Evolutionary conservation across 352 stramenopile genomes (phyloP).

Genomic region (Blastocystis sp.): DNA sequence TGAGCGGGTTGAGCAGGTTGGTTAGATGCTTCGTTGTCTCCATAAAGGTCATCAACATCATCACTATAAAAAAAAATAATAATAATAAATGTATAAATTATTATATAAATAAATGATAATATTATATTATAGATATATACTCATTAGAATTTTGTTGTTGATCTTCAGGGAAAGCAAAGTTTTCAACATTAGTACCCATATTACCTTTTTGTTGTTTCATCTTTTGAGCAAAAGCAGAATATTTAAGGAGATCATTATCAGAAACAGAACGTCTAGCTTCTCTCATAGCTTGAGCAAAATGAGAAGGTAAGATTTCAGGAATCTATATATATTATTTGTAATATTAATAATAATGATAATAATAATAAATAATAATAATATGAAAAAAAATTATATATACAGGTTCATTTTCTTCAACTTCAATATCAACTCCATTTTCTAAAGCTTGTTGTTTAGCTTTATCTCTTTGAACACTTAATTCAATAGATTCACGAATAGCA

Average conservation of each 20-base stretch:
- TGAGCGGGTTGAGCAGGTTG: too few relatives aligned
- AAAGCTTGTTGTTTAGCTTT: constrained; percentile 49
- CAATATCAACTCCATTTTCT: constrained; percentile 43
- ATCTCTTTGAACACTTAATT: constrained; percentile 86
- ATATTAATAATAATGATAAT: not conserved
- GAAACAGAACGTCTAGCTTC: constrained; percentile 84
- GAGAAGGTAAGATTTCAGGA: constrained; percentile 56
- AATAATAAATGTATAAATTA: too few relatives aligned
- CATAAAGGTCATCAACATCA: too few relatives aligned
- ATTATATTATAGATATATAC: too few relatives aligned
- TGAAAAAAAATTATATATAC: constrained; percentile 72
- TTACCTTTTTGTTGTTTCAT: constrained; percentile 81
- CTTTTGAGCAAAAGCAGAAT: constrained; percentile 66
- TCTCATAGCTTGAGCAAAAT: constrained; percentile 92
- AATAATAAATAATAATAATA: not conserved
- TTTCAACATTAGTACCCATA: constrained; percentile 74
- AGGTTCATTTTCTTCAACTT: constrained; percentile 78
- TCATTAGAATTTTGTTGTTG: not conserved
- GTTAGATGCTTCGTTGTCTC: too few relatives aligned
- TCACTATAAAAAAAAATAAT: too few relatives aligned
- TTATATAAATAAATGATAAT: too few relatives aligned
- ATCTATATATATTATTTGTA: constrained; percentile 14
- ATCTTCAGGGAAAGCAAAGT: constrained; percentile 78
- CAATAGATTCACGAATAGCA: constrained; percentile 93
- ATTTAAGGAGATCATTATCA: constrained; percentile 83